Evolutionary conservation across 139 green algal genomes (phyloP).

Genomic region (Chlamydomonas sp.): DNA sequence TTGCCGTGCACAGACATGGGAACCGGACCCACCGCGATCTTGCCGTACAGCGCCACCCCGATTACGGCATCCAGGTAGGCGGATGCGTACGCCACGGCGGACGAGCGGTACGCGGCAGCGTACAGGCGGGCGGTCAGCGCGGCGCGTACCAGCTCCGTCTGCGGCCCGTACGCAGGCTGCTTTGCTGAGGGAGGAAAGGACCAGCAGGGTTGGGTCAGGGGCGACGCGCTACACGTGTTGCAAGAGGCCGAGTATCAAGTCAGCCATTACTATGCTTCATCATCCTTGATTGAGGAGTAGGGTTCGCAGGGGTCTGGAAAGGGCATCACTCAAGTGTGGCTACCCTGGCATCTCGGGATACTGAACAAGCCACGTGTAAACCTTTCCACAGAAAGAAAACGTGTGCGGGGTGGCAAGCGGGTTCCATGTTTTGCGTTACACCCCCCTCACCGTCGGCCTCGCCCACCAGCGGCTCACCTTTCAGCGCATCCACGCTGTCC

Average conservation of each 20-base stretch:
- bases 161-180: neutral
- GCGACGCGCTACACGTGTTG: too few relatives aligned
- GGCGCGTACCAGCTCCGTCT: neutral
- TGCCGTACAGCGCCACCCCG: constrained; percentile 35
- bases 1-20: too few relatives aligned
- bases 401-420: neutral
- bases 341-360: too few relatives aligned
- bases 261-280: too few relatives aligned
- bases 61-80: constrained; percentile 18
- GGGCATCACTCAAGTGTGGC: too few relatives aligned
- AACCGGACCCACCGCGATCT: constrained; percentile 4
- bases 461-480: neutral
- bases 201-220: neutral
- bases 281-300: too few relatives aligned
- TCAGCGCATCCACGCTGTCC: neutral
- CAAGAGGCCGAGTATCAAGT: too few relatives aligned
- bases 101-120: constrained; percentile 5
- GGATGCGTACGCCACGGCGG: neutral
- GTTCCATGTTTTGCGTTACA: neutral
- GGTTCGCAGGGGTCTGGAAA: too few relatives aligned
- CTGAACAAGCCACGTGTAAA: too few relatives aligned
- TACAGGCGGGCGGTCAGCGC: constrained; percentile 20
- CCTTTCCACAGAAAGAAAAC: too few relatives aligned
- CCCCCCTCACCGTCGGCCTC: too few relatives aligned
- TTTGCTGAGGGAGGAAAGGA: neutral